Conservation (phyloP, 441 rosid genomes). For the Gossypium schwendimanii region DNA sequence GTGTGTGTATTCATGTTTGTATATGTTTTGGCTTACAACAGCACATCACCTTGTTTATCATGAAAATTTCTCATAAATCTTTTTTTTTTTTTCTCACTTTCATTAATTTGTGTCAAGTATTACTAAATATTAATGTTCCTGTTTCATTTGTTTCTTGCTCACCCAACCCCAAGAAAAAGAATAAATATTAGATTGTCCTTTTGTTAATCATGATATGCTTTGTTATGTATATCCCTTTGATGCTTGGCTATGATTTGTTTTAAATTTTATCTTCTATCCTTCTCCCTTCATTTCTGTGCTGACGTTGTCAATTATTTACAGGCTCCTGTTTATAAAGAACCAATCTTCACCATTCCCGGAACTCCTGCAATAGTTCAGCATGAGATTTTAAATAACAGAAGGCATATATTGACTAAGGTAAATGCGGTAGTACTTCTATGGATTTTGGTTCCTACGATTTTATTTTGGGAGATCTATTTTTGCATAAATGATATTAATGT, state of each 20-base stretch:
- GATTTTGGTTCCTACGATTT: background rate
- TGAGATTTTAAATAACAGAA: slow-evolving; percentile 83
- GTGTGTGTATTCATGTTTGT: background rate
- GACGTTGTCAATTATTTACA: slow-evolving; percentile 21
- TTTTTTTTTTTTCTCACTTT: background rate
- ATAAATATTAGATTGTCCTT: background rate
- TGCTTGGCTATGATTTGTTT: background rate
- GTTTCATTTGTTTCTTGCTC: background rate
- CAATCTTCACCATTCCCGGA: slow-evolving; percentile 69
- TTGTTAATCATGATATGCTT: background rate
- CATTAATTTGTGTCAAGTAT: background rate
- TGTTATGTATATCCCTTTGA: background rate
- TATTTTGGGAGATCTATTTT: slow-evolving; percentile 10
- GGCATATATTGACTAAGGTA: slow-evolving; percentile 98
- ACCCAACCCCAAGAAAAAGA: background rate
- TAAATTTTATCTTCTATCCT: background rate
- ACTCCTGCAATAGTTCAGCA: slow-evolving; percentile 87
- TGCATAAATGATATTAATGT: slow-evolving; percentile 16
- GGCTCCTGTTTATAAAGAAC: slow-evolving; percentile 84
- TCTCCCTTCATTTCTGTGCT: background rate
- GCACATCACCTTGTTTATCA: slow-evolving; percentile 3
- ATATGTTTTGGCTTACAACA: background rate
- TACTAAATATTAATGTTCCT: background rate
- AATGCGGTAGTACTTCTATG: background rate
- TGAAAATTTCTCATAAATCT: background rate